Evolutionary conservation across 371 early-diverging fungal genomes (phyloP).

Genomic region (Polyrhizophydium stewartii): DNA sequence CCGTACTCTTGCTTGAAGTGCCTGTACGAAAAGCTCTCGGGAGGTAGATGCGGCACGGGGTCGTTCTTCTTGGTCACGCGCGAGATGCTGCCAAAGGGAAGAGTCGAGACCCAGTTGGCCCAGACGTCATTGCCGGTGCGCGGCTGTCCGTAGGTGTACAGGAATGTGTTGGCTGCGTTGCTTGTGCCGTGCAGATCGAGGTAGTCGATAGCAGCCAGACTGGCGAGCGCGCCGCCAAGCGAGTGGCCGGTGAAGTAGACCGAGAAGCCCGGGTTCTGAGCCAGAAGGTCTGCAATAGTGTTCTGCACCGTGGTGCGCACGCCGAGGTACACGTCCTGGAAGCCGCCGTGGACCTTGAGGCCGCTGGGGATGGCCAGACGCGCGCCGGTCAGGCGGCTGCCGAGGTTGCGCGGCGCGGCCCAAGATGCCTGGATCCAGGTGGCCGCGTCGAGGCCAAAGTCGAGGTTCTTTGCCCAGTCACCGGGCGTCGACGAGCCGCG

Average conservation of each 20-base stretch:
- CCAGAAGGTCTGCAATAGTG: constrained; percentile 11
- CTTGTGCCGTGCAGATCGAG: constrained; percentile 8
- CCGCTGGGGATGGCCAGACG: constrained; percentile 3
- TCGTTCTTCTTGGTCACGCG: not conserved
- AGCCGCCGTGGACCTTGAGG: constrained; percentile 29
- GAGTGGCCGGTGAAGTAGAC: constrained; percentile 33
- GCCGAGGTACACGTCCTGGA: constrained; percentile 15
- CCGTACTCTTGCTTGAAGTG: constrained; percentile 5
- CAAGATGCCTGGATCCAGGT: not conserved
- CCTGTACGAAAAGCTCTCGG: not conserved
- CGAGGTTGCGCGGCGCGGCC: not conserved
- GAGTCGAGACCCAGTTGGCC: constrained; percentile 16
- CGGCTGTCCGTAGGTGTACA: constrained; percentile 26
- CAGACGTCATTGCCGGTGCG: constrained; percentile 32
- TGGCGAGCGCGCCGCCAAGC: constrained; percentile 33
- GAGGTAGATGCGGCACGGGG: constrained; percentile 1
- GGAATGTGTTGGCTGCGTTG: constrained; percentile 7
- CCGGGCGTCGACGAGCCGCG: not conserved
- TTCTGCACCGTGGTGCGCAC: constrained; percentile 10
- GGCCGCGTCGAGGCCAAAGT: not conserved
- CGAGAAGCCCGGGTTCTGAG: constrained; percentile 16
- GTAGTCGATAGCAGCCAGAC: constrained; percentile 24
- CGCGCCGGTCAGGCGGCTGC: not conserved
- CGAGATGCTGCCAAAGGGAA: constrained; percentile 6
- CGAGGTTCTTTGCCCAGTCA: not conserved